Percentiles rank a stretch among this genome's conserved stretches.
Evolutionary conservation across 352 stramenopile genomes (phyloP).

Genomic region (Peronospora farinosa): DNA sequence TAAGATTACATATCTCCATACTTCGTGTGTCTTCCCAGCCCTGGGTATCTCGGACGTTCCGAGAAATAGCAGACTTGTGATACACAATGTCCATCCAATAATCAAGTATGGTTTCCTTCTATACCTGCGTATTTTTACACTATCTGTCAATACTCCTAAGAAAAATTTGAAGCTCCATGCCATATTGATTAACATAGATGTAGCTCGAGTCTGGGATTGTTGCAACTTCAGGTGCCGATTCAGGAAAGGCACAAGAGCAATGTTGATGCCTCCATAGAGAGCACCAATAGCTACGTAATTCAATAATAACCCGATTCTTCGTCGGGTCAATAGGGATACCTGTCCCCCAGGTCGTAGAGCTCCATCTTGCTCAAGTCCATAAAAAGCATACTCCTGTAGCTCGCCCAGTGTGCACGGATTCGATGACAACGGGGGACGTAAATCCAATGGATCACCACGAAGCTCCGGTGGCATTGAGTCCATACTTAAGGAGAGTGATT

Average conservation of each 20-base stretch:
- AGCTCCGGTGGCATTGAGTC: slow-evolving; percentile 25
- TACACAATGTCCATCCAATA: slow-evolving; percentile 47
- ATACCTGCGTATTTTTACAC: slow-evolving; percentile 49
- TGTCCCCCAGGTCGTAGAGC: slow-evolving; percentile 54
- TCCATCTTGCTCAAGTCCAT: slow-evolving; percentile 57
- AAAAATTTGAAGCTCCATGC: slow-evolving; percentile 66
- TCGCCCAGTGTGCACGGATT: slow-evolving; percentile 10
- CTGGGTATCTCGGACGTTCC: slow-evolving; percentile 5
- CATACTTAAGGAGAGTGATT: slow-evolving; percentile 21
- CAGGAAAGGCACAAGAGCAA: slow-evolving; percentile 48
- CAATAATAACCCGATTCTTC: slow-evolving; percentile 50
- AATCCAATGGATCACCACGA: slow-evolving; percentile 6
- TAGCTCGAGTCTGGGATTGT: slow-evolving; percentile 49
- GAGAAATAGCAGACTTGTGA: slow-evolving; percentile 34
- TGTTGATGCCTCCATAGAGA: slow-evolving; percentile 61
- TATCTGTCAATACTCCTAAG: slow-evolving; percentile 58
- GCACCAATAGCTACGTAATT: slow-evolving; percentile 66
- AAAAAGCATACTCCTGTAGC: slow-evolving; percentile 46
- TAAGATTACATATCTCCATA: slow-evolving; percentile 56
- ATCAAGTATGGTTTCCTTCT: slow-evolving; percentile 66
- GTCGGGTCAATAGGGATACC: slow-evolving; percentile 38
- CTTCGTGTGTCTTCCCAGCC: slow-evolving; percentile 11
- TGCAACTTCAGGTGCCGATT: slow-evolving; percentile 59
- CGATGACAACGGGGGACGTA: slow-evolving; percentile 8
- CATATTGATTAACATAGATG: slow-evolving; percentile 45